A percentile compares a stretch with the other conserved stretches of the same genome.
Evolutionary conservation across 345 rosid species (phyloP).

Genomic region (Dipteronia sinensis): DNA sequence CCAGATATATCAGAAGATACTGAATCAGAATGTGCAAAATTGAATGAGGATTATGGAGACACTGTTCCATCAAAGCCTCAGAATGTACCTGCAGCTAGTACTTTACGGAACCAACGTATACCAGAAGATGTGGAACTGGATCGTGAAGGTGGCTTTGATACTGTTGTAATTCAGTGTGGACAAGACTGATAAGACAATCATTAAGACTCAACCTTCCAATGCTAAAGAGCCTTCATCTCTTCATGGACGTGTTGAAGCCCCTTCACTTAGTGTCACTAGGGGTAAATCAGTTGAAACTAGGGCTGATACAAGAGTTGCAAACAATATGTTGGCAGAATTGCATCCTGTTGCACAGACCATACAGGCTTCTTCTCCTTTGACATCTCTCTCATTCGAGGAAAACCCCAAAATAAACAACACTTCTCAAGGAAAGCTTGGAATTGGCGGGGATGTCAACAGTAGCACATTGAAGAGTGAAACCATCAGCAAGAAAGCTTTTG

Average conservation of each 20-base stretch:
- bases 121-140: slow-evolving; percentile 42
- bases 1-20: slow-evolving; percentile 43
- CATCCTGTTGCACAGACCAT: slow-evolving; percentile 31
- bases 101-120: slow-evolving; percentile 39
- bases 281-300: slow-evolving; percentile 39
- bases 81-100: slow-evolving; percentile 38
- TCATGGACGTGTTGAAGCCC: slow-evolving; percentile 32
- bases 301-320: slow-evolving; percentile 45
- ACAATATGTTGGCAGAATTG: slow-evolving; percentile 34
- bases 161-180: slow-evolving; percentile 70
- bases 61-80: slow-evolving; percentile 76
- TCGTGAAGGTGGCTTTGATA: slow-evolving; percentile 84
- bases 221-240: slow-evolving; percentile 38
- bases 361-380: slow-evolving; percentile 30
- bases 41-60: slow-evolving; percentile 68
- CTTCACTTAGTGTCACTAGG: slow-evolving; percentile 38
- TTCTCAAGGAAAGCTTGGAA: slow-evolving; percentile 44
- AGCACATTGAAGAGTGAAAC: slow-evolving; percentile 70
- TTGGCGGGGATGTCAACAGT: slow-evolving; percentile 40
- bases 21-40: slow-evolving; percentile 48
- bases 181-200: slow-evolving; percentile 37
- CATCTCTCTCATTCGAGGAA: slow-evolving; percentile 39
- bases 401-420: slow-evolving; percentile 38
- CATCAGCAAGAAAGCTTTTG: slow-evolving; percentile 73
- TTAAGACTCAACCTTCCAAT: slow-evolving; percentile 33